phyloP scores from a whole-genome alignment of 805 yeast species.

The Ogataea ramenticola region DNA sequence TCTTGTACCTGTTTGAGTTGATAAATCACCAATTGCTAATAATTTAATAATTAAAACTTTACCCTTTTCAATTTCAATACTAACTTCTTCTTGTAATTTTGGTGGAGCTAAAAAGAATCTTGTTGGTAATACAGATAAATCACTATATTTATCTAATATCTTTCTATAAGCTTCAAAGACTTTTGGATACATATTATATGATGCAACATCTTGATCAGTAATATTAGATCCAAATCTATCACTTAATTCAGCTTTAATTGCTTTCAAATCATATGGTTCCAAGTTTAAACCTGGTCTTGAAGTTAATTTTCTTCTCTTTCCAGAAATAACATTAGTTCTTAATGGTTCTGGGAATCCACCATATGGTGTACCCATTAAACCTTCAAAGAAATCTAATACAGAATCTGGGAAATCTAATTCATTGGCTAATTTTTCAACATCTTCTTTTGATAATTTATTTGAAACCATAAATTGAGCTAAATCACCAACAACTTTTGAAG shows the following conservation, averaged over 20 bases:
- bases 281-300: conserved; percentile 89
- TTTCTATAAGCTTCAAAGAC: conserved; percentile 86
- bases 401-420: conserved; percentile 98
- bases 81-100: conserved; percentile 79
- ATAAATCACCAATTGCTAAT: conserved; percentile 87
- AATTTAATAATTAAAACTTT: conserved; percentile 85
- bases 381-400: conserved; percentile 96
- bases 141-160: conserved; percentile 74
- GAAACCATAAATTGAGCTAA: conserved; percentile 99
- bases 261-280: conserved; percentile 73
- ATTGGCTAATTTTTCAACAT: conserved; percentile 78
- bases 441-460: conserved; percentile 80
- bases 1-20: conserved; percentile 79
- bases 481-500: conserved; percentile 99
- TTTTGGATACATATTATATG: conserved; percentile 96
- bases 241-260: conserved; percentile 64
- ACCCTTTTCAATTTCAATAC: conserved; percentile 90
- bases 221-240: conserved; percentile 70
- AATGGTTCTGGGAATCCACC: conserved; percentile 99
- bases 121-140: conserved; percentile 90
- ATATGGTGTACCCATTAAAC: conserved; percentile 97
- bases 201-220: conserved; percentile 85
- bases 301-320: conserved; percentile 86
- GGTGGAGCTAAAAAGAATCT: conserved; percentile 84
- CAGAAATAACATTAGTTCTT: conserved; percentile 82